A percentile compares a stretch with the other conserved stretches of the same genome.
These are phyloP conservation scores for Russula sp. DNA, from an alignment of 768 basidiomycete genomes.

Conservation along the genomic window DNA sequence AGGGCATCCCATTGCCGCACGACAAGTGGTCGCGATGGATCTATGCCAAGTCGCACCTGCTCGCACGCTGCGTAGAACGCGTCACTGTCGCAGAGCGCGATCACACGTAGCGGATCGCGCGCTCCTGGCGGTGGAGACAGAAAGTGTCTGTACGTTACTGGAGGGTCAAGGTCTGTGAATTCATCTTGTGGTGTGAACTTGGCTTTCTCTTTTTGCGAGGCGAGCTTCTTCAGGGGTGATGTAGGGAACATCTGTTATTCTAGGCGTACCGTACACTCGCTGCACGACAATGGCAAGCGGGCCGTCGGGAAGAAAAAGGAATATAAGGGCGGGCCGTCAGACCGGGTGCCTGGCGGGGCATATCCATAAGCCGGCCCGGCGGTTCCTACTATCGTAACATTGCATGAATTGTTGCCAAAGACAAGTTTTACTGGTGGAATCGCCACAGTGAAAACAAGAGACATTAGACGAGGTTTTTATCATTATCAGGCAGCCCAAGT, in stretches of 20 bases:
- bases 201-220: constrained; percentile 11
- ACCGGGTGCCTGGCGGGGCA: background rate
- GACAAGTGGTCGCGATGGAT: constrained; percentile 58
- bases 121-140: constrained; percentile 60
- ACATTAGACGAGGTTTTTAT: no score
- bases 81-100: constrained; percentile 90
- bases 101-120: constrained; percentile 69
- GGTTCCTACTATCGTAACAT: no score
- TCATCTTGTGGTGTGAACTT: constrained; percentile 25
- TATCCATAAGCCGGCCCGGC: no score
- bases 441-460: no score
- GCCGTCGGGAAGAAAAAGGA: background rate
- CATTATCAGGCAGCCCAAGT: no score
- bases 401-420: no score
- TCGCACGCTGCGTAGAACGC: constrained; percentile 84
- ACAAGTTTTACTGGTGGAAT: no score
- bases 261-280: background rate
- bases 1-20: constrained; percentile 83
- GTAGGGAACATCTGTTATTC: constrained; percentile 4
- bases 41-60: constrained; percentile 66
- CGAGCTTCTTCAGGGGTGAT: constrained; percentile 10
- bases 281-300: background rate
- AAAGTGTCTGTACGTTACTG: constrained; percentile 75
- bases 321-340: background rate
- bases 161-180: constrained; percentile 55